A percentile compares a stretch with the other conserved stretches of the same genome.
phyloP scores from a whole-genome alignment of 2,329 filamentous ascomycete species.

The Talaromyces albobiverticillius region DNA sequence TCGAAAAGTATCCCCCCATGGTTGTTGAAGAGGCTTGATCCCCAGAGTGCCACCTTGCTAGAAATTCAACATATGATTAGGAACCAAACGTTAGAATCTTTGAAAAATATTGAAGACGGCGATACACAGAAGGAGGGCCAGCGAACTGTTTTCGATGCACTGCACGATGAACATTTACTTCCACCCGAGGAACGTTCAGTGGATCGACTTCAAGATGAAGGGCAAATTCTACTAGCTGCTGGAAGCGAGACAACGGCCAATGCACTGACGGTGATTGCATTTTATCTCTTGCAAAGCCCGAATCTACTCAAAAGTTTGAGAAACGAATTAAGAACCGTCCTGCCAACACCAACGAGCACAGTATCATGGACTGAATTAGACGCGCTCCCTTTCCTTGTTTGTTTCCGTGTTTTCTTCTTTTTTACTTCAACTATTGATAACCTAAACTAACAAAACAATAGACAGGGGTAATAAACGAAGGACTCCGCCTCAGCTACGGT shows the following conservation, averaged over 20 bases:
- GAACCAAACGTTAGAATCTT: conserved; percentile 2
- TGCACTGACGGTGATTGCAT: conserved; percentile 28
- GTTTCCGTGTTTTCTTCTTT: neutral
- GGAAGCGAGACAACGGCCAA: conserved; percentile 36
- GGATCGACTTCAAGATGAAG: conserved; percentile 31
- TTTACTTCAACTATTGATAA: neutral
- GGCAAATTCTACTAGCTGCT: conserved; percentile 28
- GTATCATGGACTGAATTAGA: conserved; percentile 33
- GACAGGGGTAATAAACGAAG: conserved; percentile 29
- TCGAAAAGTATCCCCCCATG: conserved; percentile 1
- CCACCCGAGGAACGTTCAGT: conserved; percentile 35
- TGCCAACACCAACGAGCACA: conserved; percentile 23
- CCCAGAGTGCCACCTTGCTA: conserved; percentile 1
- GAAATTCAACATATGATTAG: conserved; percentile 13
- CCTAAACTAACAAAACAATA: neutral
- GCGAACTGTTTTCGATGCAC: conserved; percentile 26
- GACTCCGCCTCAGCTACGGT: conserved; percentile 29
- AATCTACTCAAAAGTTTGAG: conserved; percentile 20
- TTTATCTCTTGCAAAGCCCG: conserved; percentile 25
- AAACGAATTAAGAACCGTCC: conserved; percentile 25
- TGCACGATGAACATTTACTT: conserved; percentile 31
- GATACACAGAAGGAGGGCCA: neutral
- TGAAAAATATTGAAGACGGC: neutral
- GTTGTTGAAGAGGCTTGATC: conserved; percentile 11
- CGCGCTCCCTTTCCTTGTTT: conserved; percentile 37